Base-by-base conservation (phyloP, 192 early-diverging fungal species). In the Coemansia sp. region DNA sequence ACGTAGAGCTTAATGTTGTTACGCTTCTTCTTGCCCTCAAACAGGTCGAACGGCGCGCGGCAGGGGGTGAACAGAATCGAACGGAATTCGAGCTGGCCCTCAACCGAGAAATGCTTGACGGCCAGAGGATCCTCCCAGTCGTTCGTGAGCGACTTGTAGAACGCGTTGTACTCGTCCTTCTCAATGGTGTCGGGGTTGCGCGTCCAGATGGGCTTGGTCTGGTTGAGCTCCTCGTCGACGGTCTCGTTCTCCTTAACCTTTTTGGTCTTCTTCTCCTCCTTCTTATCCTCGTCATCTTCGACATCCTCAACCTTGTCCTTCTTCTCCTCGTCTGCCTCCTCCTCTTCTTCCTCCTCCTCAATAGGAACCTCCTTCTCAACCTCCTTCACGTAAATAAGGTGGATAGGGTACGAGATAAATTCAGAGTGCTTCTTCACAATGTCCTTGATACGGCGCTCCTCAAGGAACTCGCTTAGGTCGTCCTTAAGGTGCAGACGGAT, bases 1-100 rank as follows among this genome's bases (percentile, higher is more conserved):
- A 98, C 96, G 83, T 97, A 99, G 65, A 99, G 88, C 88, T 97
- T 98, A 89, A 99, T 97, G 93, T 97, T 98, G 90, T 97, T 97
- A 81, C 94, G 91, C 91, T 98, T 98, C 93, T 97, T 97, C 89
- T 94, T 94, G 74, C 87, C 85, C 87, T 99, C 94, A 69, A 96
- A 98, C 84, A 98, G 85, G 82, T 97, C 96, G 81, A 96, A 95
- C 62, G 97, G 97, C 71, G 94, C 94, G 80, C 94, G 94, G 82
- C 88, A 83, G 81, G 97, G 96, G 47, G 97, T 88, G 71, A 92
- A 99, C 71, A 99, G 89, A 73, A 99, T 92, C 71, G 95, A 94
- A 79, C 95, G 90, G 94, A 99, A 98, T 84, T 98, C 95, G 66
- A 99, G 87, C 86, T 98, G 94, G 83, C 96, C 97, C 84, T 99